Evolutionary conservation across 2,329 filamentous ascomycete species (phyloP), one percentile per base, ranked within the genome.

Genomic region (Trichophyton mentagrophytes): DNA sequence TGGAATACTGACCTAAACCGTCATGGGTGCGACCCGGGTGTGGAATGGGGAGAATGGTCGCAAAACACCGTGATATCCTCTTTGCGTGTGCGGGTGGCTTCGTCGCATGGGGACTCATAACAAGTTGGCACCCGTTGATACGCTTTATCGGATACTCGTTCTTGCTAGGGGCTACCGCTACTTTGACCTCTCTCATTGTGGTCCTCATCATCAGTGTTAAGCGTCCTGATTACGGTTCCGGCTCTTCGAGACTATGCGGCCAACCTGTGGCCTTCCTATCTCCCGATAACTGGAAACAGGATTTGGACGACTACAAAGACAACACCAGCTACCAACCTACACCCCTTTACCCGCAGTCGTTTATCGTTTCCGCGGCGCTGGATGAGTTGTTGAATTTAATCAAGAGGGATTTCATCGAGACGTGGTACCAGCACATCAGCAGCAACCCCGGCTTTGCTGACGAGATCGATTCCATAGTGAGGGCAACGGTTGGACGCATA

Each of bases 351-450:
- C 82, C 87, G 61, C 81, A 86, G 59, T 91, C 89, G 20, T 84
- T 86, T 66, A 81, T 85, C 62, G 84, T 97, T 60, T 95, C 90
- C 11, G 82, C 85, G 67, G 87, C 87, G 53, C 77, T 97, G 65
- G 90, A 96, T 73, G 82, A 85, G 59, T 75, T 97, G 36, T 80
- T 99, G 51, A 83, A 86, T 58, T 77, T 90, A 59, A 82, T 95
- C 59, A 74, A 90, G 65, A 82, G 88, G 65, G 90, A 96, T 71
- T 96, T 95, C 71, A 84, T 99, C 61, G 83, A 82, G 61, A 86
- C 86, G 55, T 99, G 93, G 93, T 97, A 96, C 73, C 81, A 80
- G 36, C 82, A 85, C 68, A 96, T 99, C 70, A 96, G 89, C 76
- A 81, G 80, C 64, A 90, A 87, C 68, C 84, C 86, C 1, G 81